phyloP scores from a whole-genome alignment of 345 rosid species.

The Xanthoceras sorbifolium region DNA sequence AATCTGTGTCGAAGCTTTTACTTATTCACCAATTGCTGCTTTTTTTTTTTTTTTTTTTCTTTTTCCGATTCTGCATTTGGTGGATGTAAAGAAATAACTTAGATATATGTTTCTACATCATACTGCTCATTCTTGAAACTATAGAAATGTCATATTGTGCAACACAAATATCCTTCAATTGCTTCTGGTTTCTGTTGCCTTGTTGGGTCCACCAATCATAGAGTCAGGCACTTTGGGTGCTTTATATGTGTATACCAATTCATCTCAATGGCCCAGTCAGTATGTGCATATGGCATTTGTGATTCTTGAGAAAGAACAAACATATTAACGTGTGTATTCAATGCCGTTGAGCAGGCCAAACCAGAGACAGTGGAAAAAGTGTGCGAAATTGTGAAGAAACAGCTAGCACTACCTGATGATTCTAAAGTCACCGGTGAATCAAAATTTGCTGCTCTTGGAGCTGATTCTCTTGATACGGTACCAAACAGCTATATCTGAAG shows the following conservation, averaged over 20 bases:
- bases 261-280: background rate
- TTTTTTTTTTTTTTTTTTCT: no score
- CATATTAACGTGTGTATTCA: background rate
- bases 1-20: background rate
- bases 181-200: background rate
- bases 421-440: conserved; percentile 41
- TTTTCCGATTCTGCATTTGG: background rate
- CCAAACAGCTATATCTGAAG: background rate
- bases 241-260: background rate
- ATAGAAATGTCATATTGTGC: background rate
- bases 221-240: background rate
- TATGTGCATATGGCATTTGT: conserved; percentile 48
- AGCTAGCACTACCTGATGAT: conserved; percentile 44
- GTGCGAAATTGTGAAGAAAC: conserved; percentile 47
- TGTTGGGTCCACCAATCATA: background rate
- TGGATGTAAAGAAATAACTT: background rate
- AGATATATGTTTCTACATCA: background rate
- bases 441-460: conserved; percentile 47
- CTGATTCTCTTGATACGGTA: conserved; percentile 63
- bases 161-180: background rate
- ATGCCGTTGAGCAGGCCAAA: conserved; percentile 35
- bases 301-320: conserved; percentile 21
- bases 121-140: background rate
- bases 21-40: background rate
- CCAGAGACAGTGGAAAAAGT: conserved; percentile 46